phyloP scores from a whole-genome alignment of 345 rosid genomes.

The Mallotus nudiflorus region DNA sequence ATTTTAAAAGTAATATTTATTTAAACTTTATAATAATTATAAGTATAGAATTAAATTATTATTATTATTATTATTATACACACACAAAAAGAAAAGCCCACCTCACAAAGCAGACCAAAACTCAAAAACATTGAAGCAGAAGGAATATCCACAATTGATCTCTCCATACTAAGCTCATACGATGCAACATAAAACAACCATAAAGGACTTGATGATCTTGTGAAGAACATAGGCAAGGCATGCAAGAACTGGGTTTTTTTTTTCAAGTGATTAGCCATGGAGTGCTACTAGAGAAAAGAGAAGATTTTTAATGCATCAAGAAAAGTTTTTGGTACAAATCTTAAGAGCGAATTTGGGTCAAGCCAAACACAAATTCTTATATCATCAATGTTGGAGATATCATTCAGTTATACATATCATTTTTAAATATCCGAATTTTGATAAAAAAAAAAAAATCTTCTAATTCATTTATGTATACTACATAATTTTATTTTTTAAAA shows the following conservation, averaged over 20 bases:
- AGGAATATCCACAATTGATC: conserved; percentile 42
- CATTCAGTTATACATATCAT: conserved; percentile 53
- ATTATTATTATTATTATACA: no score
- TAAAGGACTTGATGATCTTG: conserved; percentile 14
- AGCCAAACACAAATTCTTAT: conserved; percentile 50
- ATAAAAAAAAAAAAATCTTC: no score
- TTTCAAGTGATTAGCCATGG: conserved; percentile 52
- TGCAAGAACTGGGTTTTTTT: conserved; percentile 45
- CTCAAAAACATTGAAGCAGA: conserved; percentile 12
- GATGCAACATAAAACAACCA: neutral
- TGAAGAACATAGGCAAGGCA: conserved; percentile 34
- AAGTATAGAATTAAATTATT: no score
- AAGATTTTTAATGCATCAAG: conserved; percentile 19
- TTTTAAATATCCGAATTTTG: no score
- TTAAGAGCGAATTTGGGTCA: conserved; percentile 63
- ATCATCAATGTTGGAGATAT: conserved; percentile 72
- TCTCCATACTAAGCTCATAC: conserved; percentile 13
- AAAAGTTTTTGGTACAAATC: conserved; percentile 45
- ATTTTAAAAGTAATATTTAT: no score
- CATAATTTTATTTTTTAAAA: no score
- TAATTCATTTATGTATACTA: no score
- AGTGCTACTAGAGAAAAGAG: conserved; percentile 25
- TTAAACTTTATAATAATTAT: no score
- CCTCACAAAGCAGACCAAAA: conserved; percentile 38
- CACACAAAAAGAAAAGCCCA: no score